phyloP scores from a whole-genome alignment of 2,329 filamentous ascomycete species.

The Incumbomyces lentus region DNA sequence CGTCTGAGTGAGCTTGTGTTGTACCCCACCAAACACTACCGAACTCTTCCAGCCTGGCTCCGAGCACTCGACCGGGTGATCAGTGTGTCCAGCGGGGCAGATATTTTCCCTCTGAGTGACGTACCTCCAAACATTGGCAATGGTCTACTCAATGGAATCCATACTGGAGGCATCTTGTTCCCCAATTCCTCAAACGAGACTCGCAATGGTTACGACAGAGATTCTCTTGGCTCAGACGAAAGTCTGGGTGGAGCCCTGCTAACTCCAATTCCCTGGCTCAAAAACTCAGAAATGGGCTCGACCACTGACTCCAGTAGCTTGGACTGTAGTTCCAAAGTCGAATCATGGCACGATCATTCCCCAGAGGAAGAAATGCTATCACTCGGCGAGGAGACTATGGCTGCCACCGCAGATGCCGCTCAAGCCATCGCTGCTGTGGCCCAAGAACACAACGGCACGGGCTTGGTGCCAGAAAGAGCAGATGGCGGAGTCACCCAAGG shows the following conservation, averaged over 20 bases:
- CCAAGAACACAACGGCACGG: constrained; percentile 4
- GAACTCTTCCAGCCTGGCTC: constrained; percentile 70
- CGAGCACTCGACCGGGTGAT: constrained; percentile 85
- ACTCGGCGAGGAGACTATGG: constrained; percentile 5
- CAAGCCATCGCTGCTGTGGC: constrained; percentile 3
- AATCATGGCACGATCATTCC: constrained; percentile 12
- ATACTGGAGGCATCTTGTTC: constrained; percentile 28
- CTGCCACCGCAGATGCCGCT: neutral
- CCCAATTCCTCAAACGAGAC: constrained; percentile 21
- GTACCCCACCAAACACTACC: constrained; percentile 67
- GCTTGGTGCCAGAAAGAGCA: constrained; percentile 26
- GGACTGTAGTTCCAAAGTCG: constrained; percentile 20
- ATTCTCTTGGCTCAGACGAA: constrained; percentile 66
- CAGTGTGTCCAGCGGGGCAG: constrained; percentile 72
- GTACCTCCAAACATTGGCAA: constrained; percentile 51
- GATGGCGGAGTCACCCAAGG: constrained; percentile 63
- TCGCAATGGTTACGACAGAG: constrained; percentile 17
- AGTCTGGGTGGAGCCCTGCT: constrained; percentile 79
- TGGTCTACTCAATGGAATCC: constrained; percentile 29
- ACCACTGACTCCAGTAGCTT: neutral
- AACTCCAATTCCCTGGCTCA: constrained; percentile 87
- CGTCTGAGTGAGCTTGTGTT: constrained; percentile 80
- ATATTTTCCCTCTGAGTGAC: constrained; percentile 68
- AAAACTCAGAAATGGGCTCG: constrained; percentile 1
- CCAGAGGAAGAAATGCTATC: constrained; percentile 8